Evolutionary conservation across 83 land plant species (phyloP), one percentile per base, ranked within the genome.

Genomic region (Picea abies): DNA sequence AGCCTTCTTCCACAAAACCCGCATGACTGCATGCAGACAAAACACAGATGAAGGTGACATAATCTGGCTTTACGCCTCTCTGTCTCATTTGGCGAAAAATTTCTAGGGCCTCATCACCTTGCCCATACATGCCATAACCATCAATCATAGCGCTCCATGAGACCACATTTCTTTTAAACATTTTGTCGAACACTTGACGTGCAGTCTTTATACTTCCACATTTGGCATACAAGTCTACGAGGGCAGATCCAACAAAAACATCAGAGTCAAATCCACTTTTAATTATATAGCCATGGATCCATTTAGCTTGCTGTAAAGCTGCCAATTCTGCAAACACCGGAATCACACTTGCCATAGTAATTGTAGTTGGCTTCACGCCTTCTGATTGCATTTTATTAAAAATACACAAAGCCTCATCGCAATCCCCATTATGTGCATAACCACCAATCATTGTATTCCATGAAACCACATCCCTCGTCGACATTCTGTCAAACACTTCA

Each of bases 11-110:
- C 60, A 90, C 80, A 16, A 87, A 64, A 9, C 91, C 91, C 58
- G 87, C 85, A 80, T 90, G 91, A 29, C 87, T 90, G 82, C 91
- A 90, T 47, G 89, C 91, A 39, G 91, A 89, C 60, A 89, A 67
- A 37, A 89, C 78, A 44, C 87, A 86, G 70, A 89, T 84, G 82
- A 86, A 89, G 22, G 88, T 88, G n/a, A 89, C 81, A 73, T 44
- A n/a, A 73, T 41, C 77, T 3, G 47, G 44, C 77, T 41, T 37
- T 39, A 41, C 10, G 11, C 56, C 52, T n/a, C 11, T n/a, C 52
- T 35, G 44, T 44, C 19, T 14, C 77, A 73, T 73, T 19, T 73
- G 23, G 23, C 35, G 7, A 73, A 41, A 73, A n/a, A 20, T 44
- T 44, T 41, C 77, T 16, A 73, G 19, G 56, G 77, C 77, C 25